Conservation (phyloP, 2,329 filamentous ascomycete species). For the Microsporum ferrugineum region DNA sequence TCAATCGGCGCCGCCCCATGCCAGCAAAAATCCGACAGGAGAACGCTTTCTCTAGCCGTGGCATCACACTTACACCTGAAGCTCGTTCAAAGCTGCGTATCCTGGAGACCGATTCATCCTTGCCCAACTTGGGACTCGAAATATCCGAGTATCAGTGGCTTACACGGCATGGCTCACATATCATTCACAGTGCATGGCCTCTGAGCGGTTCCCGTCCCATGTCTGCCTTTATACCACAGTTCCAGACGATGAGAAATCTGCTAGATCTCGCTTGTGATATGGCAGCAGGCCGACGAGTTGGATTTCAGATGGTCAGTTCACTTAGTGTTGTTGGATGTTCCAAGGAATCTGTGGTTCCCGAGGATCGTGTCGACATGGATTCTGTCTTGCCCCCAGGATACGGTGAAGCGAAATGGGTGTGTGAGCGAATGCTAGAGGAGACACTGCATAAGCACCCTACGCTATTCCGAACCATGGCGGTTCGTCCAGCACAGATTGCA, state of each 20-base stretch:
- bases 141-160: too few species aligned
- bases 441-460: conserved; percentile 36
- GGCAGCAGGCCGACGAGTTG: conserved; percentile 17
- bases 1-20: conserved; percentile 34
- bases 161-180: conserved; percentile 33
- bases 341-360: too few species aligned
- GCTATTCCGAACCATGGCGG: conserved; percentile 35
- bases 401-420: conserved; percentile 41
- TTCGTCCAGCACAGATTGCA: conserved; percentile 43
- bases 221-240: conserved; percentile 40
- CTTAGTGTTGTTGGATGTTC: conserved; percentile 28
- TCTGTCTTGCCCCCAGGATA: conserved; percentile 40
- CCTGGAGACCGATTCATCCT: conserved; percentile 39
- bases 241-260: conserved; percentile 42
- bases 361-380: conserved; percentile 29
- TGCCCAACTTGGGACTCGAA: conserved; percentile 36
- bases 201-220: conserved; percentile 46
- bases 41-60: conserved; percentile 21
- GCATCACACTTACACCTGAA: conserved; percentile 15
- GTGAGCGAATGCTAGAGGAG: conserved; percentile 40
- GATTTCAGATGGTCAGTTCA: conserved; percentile 35
- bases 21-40: conserved; percentile 22
- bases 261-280: conserved; percentile 35
- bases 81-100: conserved; percentile 34
- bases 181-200: conserved; percentile 46